Conservation (phyloP, 2,329 filamentous ascomycete species). For the Orbilia javanica region DNA sequence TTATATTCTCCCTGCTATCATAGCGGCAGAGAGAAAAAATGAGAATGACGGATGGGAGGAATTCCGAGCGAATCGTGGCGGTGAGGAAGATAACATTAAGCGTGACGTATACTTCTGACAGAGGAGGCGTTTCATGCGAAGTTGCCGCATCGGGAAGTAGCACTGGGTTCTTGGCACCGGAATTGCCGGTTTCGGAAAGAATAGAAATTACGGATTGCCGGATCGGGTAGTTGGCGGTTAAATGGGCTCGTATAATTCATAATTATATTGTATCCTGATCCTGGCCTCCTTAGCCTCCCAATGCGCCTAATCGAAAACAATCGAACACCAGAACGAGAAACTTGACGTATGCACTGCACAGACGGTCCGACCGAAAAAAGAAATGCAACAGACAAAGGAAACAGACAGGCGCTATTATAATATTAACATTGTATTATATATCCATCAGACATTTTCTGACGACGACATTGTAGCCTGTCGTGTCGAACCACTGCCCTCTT, state of each 20-base stretch:
- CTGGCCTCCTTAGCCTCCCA: not conserved
- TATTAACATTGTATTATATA: not conserved
- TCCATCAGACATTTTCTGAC: not conserved
- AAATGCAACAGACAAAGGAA: too few species aligned
- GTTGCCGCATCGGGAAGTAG: not conserved
- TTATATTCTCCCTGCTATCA: too few species aligned
- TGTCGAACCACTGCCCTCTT: conserved; percentile 27
- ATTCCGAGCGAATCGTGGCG: conserved; percentile 2
- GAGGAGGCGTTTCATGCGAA: not conserved
- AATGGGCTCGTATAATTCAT: not conserved
- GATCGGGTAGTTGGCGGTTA: not conserved
- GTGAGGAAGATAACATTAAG: not conserved
- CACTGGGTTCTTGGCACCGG: not conserved
- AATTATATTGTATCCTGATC: not conserved
- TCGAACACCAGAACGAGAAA: not conserved
- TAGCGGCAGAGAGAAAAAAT: not conserved
- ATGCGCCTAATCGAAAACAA: not conserved
- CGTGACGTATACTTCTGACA: conserved; percentile 1
- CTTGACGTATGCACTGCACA: too few species aligned
- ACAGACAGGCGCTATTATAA: too few species aligned
- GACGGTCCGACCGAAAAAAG: not conserved
- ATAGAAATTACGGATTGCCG: not conserved
- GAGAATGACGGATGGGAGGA: not conserved
- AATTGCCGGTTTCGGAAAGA: not conserved
- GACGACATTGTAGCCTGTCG: conserved; percentile 15